Evolutionary conservation across 2,329 filamentous ascomycete species (phyloP), one percentile per base, ranked within the genome.

Genomic region (Xylariaceae sp.): DNA sequence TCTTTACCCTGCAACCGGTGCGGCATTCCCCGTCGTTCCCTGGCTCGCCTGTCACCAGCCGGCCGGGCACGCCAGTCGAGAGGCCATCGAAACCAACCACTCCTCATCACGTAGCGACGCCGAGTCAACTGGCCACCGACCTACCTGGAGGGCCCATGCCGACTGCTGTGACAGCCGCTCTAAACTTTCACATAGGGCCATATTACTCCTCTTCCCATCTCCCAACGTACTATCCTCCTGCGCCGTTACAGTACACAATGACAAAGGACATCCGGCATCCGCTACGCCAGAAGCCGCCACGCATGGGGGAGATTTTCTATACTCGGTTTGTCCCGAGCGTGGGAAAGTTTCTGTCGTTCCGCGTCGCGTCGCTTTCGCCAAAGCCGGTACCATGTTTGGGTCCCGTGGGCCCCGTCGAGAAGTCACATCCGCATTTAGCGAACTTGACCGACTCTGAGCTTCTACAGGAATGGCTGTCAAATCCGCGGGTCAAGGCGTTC

Each of bases 291-390:
- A 94, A 93, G 55, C 88, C 90, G 0, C 86, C 88, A 2, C 79
- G 85, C 3, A 88, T 94, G 68, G 88, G 88, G 11, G 87, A 95
- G 50, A 77, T 85, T 0, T 90, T 98, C 51, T 98, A 98, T 57
- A 82, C 80, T 1, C 82, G 92, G 34, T 94, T 82, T 55, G 69
- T 96, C 12, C 86, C 86, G 0, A 90, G 82, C 29, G 65, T 89
- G 2, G 75, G 75, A 5, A 85, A 93, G 55, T 94, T 89, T 45
- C 71, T 98, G 7, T 89, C 86, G 0, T 93, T 98, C 61, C 80
- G 92, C 14, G 80, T 92, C 1, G 88, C 89, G 0, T 85, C 81
- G 0, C 62, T 82, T 5, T 80, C 80, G 21, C 56, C 73, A 2
- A 70, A 72, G 30, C 70, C 81, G 0, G 72, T 82, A 1, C 68